These are phyloP conservation scores for Ceratobasidium sp. DNA, from an alignment of 1,284 basidiomycete genomes.

Conservation along the genomic window DNA sequence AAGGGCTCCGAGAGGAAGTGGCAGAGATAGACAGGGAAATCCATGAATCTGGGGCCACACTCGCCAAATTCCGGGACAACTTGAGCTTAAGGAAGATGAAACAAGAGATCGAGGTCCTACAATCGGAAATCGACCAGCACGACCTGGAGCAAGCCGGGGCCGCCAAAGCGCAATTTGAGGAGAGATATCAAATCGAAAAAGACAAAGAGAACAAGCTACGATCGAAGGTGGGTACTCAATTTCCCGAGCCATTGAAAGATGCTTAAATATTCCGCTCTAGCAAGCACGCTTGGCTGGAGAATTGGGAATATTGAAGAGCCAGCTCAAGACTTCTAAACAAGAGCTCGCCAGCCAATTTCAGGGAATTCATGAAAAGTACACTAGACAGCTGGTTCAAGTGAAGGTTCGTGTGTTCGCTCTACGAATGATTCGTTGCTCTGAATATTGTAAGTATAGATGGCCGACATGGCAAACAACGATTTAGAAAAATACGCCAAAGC, in stretches of 20 bases:
- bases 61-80: constrained; percentile 84
- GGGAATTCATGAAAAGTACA: constrained; percentile 82
- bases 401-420: constrained; percentile 63
- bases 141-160: constrained; percentile 83
- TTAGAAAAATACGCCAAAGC: constrained; percentile 97
- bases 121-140: constrained; percentile 72
- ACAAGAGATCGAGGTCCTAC: constrained; percentile 68
- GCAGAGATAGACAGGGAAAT: constrained; percentile 70
- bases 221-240: constrained; percentile 59
- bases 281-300: constrained; percentile 82
- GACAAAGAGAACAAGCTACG: constrained; percentile 73
- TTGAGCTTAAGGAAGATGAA: constrained; percentile 75
- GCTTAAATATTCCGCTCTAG: constrained; percentile 54
- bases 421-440: constrained; percentile 35
- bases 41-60: constrained; percentile 69
- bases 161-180: constrained; percentile 81
- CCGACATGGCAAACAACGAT: constrained; percentile 92
- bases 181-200: constrained; percentile 75
- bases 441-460: constrained; percentile 63
- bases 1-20: constrained; percentile 61
- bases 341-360: constrained; percentile 85
- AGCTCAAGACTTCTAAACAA: constrained; percentile 67
- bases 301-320: constrained; percentile 73
- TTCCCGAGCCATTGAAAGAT: constrained; percentile 5
- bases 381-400: constrained; percentile 89